Conservation (phyloP, 139 green algal species). For the Tetratostichococcus sp. region DNA sequence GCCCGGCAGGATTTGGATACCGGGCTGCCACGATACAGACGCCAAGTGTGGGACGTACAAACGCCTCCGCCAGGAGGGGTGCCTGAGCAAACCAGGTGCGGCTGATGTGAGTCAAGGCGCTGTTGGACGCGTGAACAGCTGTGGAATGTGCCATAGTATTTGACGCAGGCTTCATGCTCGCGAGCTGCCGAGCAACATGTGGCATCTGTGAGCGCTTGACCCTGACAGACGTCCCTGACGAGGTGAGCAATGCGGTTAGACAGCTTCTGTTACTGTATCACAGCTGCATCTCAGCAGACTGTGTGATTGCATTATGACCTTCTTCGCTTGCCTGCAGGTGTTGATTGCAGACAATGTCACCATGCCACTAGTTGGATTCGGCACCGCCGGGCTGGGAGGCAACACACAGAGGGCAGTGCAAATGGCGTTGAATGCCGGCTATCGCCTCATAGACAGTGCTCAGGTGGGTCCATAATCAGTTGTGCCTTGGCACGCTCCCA, state of each 20-base stretch:
- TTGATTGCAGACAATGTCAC: slow-evolving; percentile 40
- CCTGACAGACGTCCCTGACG: slow-evolving; percentile 11
- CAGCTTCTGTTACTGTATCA: too few species aligned
- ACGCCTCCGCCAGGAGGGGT: neutral
- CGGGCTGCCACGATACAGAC: neutral
- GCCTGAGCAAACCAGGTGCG: neutral
- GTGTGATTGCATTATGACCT: too few species aligned
- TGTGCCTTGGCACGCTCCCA: too few species aligned
- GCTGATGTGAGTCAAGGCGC: neutral
- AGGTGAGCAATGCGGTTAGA: too few species aligned
- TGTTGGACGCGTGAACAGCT: too few species aligned
- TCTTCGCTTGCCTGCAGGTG: slow-evolving; percentile 16
- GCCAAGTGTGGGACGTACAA: neutral
- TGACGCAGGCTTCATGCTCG: slow-evolving; percentile 38
- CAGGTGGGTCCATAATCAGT: slow-evolving; percentile 43
- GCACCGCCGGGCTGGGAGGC: slow-evolving; percentile 65
- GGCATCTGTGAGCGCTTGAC: slow-evolving; percentile 17
- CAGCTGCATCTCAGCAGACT: too few species aligned
- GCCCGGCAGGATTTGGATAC: neutral
- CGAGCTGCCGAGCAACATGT: slow-evolving; percentile 34
- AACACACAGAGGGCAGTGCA: slow-evolving; percentile 48
- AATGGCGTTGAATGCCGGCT: slow-evolving; percentile 54
- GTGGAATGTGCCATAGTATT: neutral
- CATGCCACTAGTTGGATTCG: slow-evolving; percentile 75
- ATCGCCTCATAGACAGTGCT: slow-evolving; percentile 66